These are phyloP conservation scores for Diaporthe citrichinensis DNA, from an alignment of 2,329 filamentous ascomycete genomes.

Conservation along the genomic window DNA sequence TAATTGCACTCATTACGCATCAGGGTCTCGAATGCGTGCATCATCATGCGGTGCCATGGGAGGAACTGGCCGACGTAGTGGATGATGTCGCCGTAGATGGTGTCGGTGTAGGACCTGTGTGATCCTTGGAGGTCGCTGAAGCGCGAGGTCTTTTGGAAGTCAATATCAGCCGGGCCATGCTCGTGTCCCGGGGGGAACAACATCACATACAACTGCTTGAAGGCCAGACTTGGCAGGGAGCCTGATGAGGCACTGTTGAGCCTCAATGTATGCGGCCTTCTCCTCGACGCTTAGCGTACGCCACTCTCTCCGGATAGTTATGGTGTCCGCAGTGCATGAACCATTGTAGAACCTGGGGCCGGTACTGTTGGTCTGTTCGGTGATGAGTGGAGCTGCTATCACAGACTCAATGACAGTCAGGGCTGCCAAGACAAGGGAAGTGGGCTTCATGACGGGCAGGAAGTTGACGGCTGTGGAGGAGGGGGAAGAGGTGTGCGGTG, in stretches of 20 bases:
- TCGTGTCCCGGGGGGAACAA: neutral
- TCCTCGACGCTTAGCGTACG: constrained; percentile 21
- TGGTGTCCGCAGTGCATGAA: constrained; percentile 18
- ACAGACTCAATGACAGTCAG: neutral
- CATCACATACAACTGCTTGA: neutral
- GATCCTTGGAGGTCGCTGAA: constrained; percentile 33
- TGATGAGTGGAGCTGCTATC: neutral
- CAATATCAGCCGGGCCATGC: neutral
- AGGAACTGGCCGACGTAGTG: constrained; percentile 34
- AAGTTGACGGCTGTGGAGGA: neutral
- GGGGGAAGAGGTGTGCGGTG: neutral
- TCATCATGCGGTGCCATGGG: constrained; percentile 55
- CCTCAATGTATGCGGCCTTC: constrained; percentile 15
- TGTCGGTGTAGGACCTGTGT: constrained; percentile 28
- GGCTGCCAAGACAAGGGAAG: neutral
- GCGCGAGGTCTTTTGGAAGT: neutral
- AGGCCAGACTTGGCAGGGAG: constrained; percentile 12
- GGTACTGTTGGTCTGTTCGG: neutral
- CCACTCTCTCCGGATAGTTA: constrained; percentile 33
- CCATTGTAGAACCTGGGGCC: constrained; percentile 29
- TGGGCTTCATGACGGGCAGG: constrained; percentile 4
- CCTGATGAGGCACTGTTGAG: constrained; percentile 24
- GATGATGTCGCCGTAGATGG: constrained; percentile 24
- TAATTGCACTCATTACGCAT: constrained; percentile 54
- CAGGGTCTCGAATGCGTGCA: constrained; percentile 51